Evolutionary conservation across 2,329 filamentous ascomycete genomes (phyloP).

Genomic region (Diaporthe sp.): DNA sequence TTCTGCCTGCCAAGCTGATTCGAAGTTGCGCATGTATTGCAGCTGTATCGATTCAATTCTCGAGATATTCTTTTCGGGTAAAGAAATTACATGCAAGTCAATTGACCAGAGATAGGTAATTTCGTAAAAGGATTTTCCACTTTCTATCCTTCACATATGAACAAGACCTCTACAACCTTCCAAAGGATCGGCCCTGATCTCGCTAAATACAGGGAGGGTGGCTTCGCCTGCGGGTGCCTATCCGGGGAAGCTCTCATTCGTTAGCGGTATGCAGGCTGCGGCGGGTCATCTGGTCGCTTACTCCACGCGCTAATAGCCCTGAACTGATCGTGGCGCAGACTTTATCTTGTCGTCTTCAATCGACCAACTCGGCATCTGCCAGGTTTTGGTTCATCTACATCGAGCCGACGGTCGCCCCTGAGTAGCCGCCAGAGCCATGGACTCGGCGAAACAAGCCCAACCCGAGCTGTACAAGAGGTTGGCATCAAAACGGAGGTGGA

Average conservation of each 20-base stretch:
- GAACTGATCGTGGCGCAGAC: background rate
- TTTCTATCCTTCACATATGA: background rate
- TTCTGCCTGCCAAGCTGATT: background rate
- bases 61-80: too few species aligned
- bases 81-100: background rate
- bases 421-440: background rate
- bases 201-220: background rate
- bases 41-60: too few species aligned
- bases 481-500: background rate
- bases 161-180: background rate
- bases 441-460: background rate
- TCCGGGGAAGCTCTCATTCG: background rate
- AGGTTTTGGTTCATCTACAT: too few species aligned
- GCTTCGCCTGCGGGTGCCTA: background rate
- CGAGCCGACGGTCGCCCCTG: background rate
- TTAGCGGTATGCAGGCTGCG: background rate
- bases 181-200: background rate
- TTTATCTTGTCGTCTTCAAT: background rate
- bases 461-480: background rate
- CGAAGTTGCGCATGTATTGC: background rate
- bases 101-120: background rate
- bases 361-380: too few species aligned
- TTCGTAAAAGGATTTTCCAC: background rate
- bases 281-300: background rate
- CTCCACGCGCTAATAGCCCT: background rate